Conservation (phyloP, 495 filamentous ascomycete species). For the Neurospora sp. region DNA sequence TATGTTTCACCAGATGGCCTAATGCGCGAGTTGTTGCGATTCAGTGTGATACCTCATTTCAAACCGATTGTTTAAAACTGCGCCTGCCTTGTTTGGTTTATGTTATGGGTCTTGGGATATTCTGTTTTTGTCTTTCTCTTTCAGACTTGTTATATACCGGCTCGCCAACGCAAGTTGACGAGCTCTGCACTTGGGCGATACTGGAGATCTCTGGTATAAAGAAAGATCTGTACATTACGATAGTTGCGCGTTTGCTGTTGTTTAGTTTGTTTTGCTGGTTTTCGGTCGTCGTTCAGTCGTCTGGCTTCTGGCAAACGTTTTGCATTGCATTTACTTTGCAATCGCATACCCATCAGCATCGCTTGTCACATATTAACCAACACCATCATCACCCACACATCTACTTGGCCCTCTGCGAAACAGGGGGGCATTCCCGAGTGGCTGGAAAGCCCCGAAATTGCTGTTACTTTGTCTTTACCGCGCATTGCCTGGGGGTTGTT, state of each 20-base stretch:
- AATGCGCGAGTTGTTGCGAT: conserved; percentile 36
- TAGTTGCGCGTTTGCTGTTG: conserved; percentile 28
- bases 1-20: conserved; percentile 84
- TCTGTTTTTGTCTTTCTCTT: conserved; percentile 22
- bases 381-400: conserved; percentile 20
- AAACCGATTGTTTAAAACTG: conserved; percentile 18
- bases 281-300: conserved; percentile 30
- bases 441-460: background rate
- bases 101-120: conserved; percentile 11
- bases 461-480: conserved; percentile 2
- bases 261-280: conserved; percentile 31
- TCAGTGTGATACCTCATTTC: conserved; percentile 42
- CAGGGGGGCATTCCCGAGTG: conserved; percentile 4
- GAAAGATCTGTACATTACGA: conserved; percentile 33
- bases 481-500: conserved; percentile 9
- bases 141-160: conserved; percentile 35
- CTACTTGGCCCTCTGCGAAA: conserved; percentile 9
- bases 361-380: conserved; percentile 29
- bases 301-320: conserved; percentile 26
- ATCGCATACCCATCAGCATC: conserved; percentile 22
- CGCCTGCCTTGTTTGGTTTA: conserved; percentile 14
- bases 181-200: conserved; percentile 25
- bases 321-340: conserved; percentile 21
- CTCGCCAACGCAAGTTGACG: conserved; percentile 24
- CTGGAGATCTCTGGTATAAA: conserved; percentile 28